Evolutionary conservation across 768 basidiomycete species (phyloP), one percentile per base, ranked within the genome.

Genomic region (Agaricus sinodeliciosus): DNA sequence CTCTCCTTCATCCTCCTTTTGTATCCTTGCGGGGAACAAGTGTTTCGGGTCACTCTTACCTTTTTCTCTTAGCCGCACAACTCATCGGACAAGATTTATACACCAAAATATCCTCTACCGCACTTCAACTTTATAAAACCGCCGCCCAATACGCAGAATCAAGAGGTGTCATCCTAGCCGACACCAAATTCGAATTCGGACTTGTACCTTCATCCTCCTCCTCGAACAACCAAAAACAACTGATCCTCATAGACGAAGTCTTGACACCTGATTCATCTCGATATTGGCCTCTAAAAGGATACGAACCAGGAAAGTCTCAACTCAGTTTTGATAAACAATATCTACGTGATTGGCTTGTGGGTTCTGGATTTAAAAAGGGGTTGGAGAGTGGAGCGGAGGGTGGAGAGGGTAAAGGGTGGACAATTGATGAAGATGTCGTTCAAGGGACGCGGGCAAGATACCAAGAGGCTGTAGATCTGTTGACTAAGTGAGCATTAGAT

Each of bases 101-200:
- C 58, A 66, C 73, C 15, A 68, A 75, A 45, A 72, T 94, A 46
- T 81, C 85, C n/a, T 55, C 64, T 13, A 72, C 74, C 1, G 77
- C 90, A 1, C 59, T 94, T 4, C 69, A 75, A 54, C 70, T 93
- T 1, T 93, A 92, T 72, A 74, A 72, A 37, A 75, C 81, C 37
- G 94, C 94, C 2, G 82, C 90, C 0, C 78, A 73, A 25, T 81
- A 91, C 61, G 90, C 92, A 8, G 70, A 73, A 25, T 74, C 78
- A 5, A 78, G 82, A 4, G 94, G 92, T 15, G 75, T 98, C 53
- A 96, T 98, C 61, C 84, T 99, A 41, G 96, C 94, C 19, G 95
- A 99, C 68, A 98, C 94, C 37, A 99, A 99, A 67, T 97, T 98
- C 67, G 96, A 98, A 71, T 99, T 99, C 63, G 96, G 96, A 4